Conservation (phyloP, 2,329 filamentous ascomycete genomes). For the Talaromyces verruculosus region DNA sequence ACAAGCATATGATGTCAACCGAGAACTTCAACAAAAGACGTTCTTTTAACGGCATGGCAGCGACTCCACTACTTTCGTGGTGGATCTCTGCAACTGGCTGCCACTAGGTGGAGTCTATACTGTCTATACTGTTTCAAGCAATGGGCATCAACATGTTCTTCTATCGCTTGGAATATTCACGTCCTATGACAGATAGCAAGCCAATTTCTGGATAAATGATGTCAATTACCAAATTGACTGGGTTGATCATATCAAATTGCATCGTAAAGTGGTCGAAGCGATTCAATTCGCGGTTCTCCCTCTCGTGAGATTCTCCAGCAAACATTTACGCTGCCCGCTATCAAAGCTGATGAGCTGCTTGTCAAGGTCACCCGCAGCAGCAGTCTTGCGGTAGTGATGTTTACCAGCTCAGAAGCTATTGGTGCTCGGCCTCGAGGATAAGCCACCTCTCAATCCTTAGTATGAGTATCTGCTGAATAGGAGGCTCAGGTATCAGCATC, state of each 20-base stretch:
- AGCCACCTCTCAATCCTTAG: background rate
- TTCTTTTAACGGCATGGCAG: background rate
- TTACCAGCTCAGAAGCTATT: background rate
- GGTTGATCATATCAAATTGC: background rate
- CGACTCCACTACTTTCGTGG: background rate
- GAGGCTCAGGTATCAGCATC: background rate
- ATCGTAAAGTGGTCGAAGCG: background rate
- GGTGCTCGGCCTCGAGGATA: background rate
- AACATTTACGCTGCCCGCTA: background rate
- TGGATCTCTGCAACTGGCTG: background rate
- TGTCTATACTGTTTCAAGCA: background rate
- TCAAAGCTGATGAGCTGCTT: background rate
- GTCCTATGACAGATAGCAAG: background rate
- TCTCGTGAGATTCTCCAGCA: background rate
- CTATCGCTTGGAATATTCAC: background rate
- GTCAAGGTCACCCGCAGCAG: background rate
- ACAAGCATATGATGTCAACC: background rate
- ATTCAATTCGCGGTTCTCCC: background rate
- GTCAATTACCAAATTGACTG: background rate
- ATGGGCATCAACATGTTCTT: background rate
- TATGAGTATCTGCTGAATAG: background rate
- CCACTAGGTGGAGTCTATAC: background rate
- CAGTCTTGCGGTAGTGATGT: background rate
- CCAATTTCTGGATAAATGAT: background rate
- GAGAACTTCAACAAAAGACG: background rate